phyloP scores from a whole-genome alignment of 257 asterid genomes.

The Nicotiana tabacum region DNA sequence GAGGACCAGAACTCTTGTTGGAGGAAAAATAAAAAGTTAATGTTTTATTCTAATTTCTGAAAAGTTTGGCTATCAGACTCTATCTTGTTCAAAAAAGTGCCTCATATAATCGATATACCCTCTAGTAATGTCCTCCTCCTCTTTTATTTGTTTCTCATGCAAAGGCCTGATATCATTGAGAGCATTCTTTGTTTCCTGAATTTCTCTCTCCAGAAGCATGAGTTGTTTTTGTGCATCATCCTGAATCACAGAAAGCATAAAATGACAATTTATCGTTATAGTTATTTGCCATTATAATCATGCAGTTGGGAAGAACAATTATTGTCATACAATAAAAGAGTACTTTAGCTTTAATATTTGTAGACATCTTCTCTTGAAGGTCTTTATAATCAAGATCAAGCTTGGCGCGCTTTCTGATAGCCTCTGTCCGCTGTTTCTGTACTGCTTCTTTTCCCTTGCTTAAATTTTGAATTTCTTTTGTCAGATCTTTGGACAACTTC shows the following conservation, averaged over 20 bases:
- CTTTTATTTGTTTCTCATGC: constrained; percentile 60
- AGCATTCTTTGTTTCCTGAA: constrained; percentile 60
- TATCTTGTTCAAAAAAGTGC: neutral
- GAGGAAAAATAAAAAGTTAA: neutral
- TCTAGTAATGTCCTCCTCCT: constrained; percentile 83
- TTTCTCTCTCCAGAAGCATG: constrained; percentile 70
- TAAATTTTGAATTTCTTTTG: constrained; percentile 72
- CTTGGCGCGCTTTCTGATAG: constrained; percentile 78
- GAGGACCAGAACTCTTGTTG: neutral
- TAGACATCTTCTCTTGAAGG: constrained; percentile 69
- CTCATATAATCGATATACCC: constrained; percentile 42
- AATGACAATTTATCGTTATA: constrained; percentile 12
- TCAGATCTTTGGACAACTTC: constrained; percentile 65
- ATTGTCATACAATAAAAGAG: neutral
- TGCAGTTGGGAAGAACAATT: neutral
- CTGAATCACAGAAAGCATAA: constrained; percentile 42
- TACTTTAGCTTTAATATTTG: constrained; percentile 79
- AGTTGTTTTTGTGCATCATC: constrained; percentile 83
- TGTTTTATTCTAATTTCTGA: neutral
- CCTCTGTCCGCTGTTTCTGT: constrained; percentile 80
- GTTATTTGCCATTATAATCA: neutral
- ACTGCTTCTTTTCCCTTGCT: constrained; percentile 78
- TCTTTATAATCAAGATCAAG: constrained; percentile 91
- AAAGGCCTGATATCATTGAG: constrained; percentile 51
- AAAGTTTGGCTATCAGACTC: neutral